phyloP scores from a whole-genome alignment of 2,329 filamentous ascomycete species.

The Hypoxylon sp. region DNA sequence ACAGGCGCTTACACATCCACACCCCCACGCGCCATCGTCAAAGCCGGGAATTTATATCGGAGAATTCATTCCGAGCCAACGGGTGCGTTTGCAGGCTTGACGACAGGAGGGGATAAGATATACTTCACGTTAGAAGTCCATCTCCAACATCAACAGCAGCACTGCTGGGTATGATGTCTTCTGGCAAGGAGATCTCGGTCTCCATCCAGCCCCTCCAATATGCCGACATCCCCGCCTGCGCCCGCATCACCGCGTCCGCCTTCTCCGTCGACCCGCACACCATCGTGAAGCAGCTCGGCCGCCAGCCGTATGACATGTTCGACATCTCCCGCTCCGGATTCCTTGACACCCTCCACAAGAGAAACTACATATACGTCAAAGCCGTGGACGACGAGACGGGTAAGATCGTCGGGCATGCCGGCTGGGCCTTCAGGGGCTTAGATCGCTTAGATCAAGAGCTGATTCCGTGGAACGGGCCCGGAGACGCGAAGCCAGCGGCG shows the following conservation, averaged over 20 bases:
- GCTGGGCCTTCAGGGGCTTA: conserved; percentile 34
- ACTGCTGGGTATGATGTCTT: conserved; percentile 11
- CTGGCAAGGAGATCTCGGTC: conserved; percentile 20
- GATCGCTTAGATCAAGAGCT: conserved; percentile 16
- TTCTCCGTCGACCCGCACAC: conserved; percentile 42
- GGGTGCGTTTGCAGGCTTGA: neutral
- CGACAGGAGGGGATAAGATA: neutral
- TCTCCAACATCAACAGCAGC: neutral
- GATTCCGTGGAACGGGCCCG: conserved; percentile 25
- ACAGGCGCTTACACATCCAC: neutral
- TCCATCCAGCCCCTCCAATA: conserved; percentile 39
- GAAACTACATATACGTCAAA: conserved; percentile 39
- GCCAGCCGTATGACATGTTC: conserved; percentile 40
- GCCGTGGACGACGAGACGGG: conserved; percentile 36
- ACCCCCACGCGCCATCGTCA: neutral
- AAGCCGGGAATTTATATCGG: conserved; percentile 1
- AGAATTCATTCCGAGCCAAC: neutral
- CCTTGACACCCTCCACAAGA: conserved; percentile 23
- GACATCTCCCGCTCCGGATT: conserved; percentile 28
- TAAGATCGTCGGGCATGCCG: conserved; percentile 37
- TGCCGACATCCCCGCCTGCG: conserved; percentile 34
- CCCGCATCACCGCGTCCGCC: conserved; percentile 34
- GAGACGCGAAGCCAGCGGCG: conserved; percentile 15
- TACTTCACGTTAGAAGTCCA: neutral
- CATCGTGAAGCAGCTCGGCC: conserved; percentile 41